Conservation (phyloP, 768 basidiomycete species). For the Baorangia bicolor region DNA sequence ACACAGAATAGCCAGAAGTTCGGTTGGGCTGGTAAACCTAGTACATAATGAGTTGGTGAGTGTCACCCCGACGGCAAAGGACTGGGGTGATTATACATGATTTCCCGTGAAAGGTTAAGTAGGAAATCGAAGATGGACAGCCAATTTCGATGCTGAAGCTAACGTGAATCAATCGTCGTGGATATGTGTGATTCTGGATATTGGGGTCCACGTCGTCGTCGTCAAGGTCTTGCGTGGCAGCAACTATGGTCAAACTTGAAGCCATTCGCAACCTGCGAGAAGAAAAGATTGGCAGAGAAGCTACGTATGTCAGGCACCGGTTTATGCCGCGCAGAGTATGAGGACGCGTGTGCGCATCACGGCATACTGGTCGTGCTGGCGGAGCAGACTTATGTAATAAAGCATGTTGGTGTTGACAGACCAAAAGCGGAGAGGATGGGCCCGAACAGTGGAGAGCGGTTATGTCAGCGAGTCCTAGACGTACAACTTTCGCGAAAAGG, state of each 20-base stretch:
- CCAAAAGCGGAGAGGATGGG: neutral
- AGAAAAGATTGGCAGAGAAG: constrained; percentile 1
- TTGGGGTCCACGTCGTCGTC: constrained; percentile 5
- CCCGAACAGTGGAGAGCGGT: neutral
- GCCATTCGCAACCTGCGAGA: neutral
- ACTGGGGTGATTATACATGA: neutral
- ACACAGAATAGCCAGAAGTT: neutral
- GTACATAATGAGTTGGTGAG: neutral
- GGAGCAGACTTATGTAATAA: neutral
- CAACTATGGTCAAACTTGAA: neutral
- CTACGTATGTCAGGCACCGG: constrained; percentile 13
- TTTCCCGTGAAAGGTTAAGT: neutral
- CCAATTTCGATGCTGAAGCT: neutral
- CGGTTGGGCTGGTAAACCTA: neutral
- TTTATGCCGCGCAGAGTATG: constrained; percentile 6
- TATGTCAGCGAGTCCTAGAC: neutral
- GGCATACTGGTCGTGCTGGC: neutral
- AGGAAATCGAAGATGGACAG: neutral
- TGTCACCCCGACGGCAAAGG: neutral
- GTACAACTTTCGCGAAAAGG: neutral
- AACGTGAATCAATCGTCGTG: constrained; percentile 17
- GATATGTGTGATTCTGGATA: constrained; percentile 10
- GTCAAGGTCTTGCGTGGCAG: constrained; percentile 16
- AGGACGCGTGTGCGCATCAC: constrained; percentile 1
- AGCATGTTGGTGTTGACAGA: neutral